phyloP scores from a whole-genome alignment of 352 stramenopile genomes.

The Globisporangium radiosum region DNA sequence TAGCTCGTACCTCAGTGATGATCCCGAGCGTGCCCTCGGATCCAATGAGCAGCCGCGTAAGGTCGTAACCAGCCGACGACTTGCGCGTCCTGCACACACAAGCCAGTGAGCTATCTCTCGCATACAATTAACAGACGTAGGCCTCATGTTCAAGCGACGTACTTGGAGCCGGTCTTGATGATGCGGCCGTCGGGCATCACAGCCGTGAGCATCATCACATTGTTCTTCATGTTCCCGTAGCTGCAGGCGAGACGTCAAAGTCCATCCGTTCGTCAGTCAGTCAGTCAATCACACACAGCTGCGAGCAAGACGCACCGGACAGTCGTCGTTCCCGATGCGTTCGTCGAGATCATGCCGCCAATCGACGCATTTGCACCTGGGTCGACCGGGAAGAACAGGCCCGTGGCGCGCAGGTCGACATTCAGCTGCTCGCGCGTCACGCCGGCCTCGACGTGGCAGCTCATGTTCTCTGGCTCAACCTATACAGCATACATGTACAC shows the following conservation, averaged over 20 bases:
- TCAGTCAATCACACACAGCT: neutral
- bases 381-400: constrained; percentile 96
- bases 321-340: constrained; percentile 87
- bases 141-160: constrained; percentile 2
- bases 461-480: constrained; percentile 77
- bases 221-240: constrained; percentile 97
- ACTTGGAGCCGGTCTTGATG: constrained; percentile 87
- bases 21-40: constrained; percentile 94
- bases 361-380: constrained; percentile 94
- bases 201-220: constrained; percentile 90
- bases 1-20: constrained; percentile 80
- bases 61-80: constrained; percentile 96
- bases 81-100: constrained; percentile 79
- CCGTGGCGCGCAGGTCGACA: constrained; percentile 74
- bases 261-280: no score
- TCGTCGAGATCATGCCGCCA: constrained; percentile 93
- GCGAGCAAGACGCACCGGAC: constrained; percentile 36
- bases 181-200: constrained; percentile 89
- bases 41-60: constrained; percentile 92
- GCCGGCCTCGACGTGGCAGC: constrained; percentile 91
- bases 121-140: no score
- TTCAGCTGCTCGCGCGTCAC: constrained; percentile 93
- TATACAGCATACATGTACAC: constrained; percentile 7
- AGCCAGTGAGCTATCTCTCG: neutral
- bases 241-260: constrained; percentile 12